Conservation (phyloP, 2,329 filamentous ascomycete genomes). For the Didymellaceae sp. region DNA sequence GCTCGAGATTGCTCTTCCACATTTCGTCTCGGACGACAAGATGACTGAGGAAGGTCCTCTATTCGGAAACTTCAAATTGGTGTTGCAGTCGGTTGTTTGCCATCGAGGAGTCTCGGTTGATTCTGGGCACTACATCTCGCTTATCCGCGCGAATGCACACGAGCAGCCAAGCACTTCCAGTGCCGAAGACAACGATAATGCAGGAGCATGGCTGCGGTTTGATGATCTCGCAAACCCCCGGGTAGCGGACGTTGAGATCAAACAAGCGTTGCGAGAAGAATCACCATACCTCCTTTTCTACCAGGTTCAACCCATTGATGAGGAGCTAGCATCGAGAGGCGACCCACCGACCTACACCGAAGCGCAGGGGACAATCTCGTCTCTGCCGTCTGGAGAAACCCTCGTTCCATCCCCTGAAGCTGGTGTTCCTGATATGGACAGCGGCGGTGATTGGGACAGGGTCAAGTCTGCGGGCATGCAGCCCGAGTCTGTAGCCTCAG, state of each 20-base stretch:
- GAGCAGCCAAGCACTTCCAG: conserved; percentile 50
- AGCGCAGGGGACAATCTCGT: conserved; percentile 24
- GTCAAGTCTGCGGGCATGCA: conserved; percentile 22
- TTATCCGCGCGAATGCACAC: conserved; percentile 72
- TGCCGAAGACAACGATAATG: conserved; percentile 54
- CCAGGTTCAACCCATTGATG: conserved; percentile 86
- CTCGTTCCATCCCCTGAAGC: conserved; percentile 25
- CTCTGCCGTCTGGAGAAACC: conserved; percentile 39
- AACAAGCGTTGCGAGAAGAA: conserved; percentile 78
- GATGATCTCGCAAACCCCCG: conserved; percentile 82
- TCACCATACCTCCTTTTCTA: conserved; percentile 96
- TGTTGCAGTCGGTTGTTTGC: conserved; percentile 89
- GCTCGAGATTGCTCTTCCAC: conserved; percentile 79
- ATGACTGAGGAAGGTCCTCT: conserved; percentile 70
- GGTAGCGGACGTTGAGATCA: conserved; percentile 78
- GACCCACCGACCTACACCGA: conserved; percentile 53
- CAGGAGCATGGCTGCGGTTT: conserved; percentile 77
- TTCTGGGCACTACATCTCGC: conserved; percentile 89
- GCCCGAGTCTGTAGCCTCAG: conserved; percentile 23
- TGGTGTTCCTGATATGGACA: conserved; percentile 18
- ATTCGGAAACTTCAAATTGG: conserved; percentile 90
- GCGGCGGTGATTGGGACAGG: conserved; percentile 34
- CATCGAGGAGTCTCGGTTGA: conserved; percentile 86
- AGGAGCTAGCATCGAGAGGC: conserved; percentile 58
- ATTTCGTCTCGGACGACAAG: conserved; percentile 85